phyloP scores from a whole-genome alignment of 768 basidiomycete species.

The Pleurotus citrinopileatus region DNA sequence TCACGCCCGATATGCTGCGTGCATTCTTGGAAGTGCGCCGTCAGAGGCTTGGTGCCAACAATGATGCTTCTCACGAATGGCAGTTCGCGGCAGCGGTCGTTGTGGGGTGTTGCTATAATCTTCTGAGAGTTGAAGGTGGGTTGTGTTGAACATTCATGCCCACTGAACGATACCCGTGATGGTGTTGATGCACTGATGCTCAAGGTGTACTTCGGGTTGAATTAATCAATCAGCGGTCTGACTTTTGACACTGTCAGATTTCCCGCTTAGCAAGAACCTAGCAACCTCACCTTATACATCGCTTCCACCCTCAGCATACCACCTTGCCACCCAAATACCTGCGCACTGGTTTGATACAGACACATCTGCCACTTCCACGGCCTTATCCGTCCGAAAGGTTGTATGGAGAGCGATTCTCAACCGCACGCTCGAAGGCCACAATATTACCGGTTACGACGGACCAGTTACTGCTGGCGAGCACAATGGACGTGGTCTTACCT shows the following conservation, averaged over 20 bases:
- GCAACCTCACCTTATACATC: slow-evolving; percentile 29
- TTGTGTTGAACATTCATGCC: slow-evolving; percentile 9
- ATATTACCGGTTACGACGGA: not conserved
- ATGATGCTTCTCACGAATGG: slow-evolving; percentile 34
- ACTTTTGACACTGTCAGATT: slow-evolving; percentile 36
- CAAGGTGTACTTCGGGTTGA: not conserved
- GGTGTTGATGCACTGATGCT: not conserved
- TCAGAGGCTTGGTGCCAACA: slow-evolving; percentile 1
- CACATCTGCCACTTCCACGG: slow-evolving; percentile 29
- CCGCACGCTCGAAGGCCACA: not conserved
- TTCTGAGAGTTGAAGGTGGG: slow-evolving; percentile 53
- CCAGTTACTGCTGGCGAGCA: slow-evolving; percentile 10
- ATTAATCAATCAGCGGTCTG: slow-evolving; percentile 4
- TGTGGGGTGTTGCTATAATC: slow-evolving; percentile 81
- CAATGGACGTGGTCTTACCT: not conserved
- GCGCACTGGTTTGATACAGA: slow-evolving; percentile 51
- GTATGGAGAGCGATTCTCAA: slow-evolving; percentile 68
- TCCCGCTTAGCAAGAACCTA: slow-evolving; percentile 44
- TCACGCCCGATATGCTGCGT: slow-evolving; percentile 65
- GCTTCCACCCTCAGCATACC: slow-evolving; percentile 52
- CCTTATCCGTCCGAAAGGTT: slow-evolving; percentile 63
- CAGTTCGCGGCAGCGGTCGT: slow-evolving; percentile 49
- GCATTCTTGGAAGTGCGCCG: slow-evolving; percentile 35
- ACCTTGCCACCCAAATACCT: slow-evolving; percentile 73
- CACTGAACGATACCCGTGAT: not conserved